phyloP scores from a whole-genome alignment of 2,329 filamentous ascomycete genomes.

The Xylaria sp. region DNA sequence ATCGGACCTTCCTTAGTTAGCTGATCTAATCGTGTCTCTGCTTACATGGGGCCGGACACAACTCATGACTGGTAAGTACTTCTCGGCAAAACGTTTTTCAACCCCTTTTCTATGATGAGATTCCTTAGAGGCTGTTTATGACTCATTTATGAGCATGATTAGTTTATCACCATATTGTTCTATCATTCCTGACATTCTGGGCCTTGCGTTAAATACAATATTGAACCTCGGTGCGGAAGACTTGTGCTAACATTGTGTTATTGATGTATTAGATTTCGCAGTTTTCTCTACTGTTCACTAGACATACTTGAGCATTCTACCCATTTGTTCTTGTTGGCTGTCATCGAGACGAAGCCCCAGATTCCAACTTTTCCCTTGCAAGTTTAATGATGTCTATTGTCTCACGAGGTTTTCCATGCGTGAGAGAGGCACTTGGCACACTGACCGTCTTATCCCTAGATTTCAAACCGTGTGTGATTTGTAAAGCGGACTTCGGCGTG shows the following conservation, averaged over 20 bases:
- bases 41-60: neutral
- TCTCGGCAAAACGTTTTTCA: neutral
- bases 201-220: neutral
- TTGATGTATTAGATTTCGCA: neutral
- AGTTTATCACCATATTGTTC: conserved; percentile 43
- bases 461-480: conserved; percentile 67
- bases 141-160: conserved; percentile 45
- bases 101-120: conserved; percentile 40
- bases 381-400: conserved; percentile 32
- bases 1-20: conserved; percentile 12
- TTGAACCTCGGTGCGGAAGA: neutral
- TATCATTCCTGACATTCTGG: conserved; percentile 39
- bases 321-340: neutral
- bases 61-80: conserved; percentile 25
- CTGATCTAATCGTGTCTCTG: conserved; percentile 11
- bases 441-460: conserved; percentile 67
- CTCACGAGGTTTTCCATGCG: conserved; percentile 21
- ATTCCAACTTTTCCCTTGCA: conserved; percentile 33
- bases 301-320: neutral
- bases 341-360: neutral
- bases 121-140: conserved; percentile 47
- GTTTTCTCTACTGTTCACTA: neutral
- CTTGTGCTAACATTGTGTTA: neutral
- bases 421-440: conserved; percentile 37
- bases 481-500: conserved; percentile 67